Evolutionary conservation across 2,329 filamentous ascomycete species (phyloP).

Genomic region (Exophiala aquamarina): DNA sequence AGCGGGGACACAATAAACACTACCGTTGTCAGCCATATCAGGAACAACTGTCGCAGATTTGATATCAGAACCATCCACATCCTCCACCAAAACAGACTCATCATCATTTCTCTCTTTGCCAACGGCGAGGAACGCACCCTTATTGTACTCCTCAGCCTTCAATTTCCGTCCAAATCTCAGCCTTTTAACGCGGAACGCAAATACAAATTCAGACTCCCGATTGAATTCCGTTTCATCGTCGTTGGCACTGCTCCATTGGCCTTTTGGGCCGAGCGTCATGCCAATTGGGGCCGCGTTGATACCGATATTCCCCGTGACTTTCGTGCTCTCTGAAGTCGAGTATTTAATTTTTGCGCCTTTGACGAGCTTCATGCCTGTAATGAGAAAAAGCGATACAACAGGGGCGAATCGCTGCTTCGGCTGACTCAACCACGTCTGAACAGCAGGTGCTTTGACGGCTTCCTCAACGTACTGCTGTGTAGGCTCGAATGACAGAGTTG

Average conservation of each 20-base stretch:
- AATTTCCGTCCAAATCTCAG: constrained; percentile 29
- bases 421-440: constrained; percentile 31
- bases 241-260: constrained; percentile 28
- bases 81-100: constrained; percentile 28
- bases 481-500: constrained; percentile 32
- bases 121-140: constrained; percentile 29
- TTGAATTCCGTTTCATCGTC: constrained; percentile 29
- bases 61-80: constrained; percentile 30
- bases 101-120: constrained; percentile 24
- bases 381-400: constrained; percentile 26
- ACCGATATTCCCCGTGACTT: constrained; percentile 26
- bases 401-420: constrained; percentile 30
- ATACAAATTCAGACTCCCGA: constrained; percentile 30
- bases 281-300: constrained; percentile 26
- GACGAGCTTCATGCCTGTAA: constrained; percentile 33
- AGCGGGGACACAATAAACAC: constrained; percentile 28
- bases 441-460: constrained; percentile 30
- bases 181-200: constrained; percentile 31
- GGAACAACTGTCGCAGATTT: constrained; percentile 24
- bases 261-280: constrained; percentile 29
- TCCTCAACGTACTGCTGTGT: constrained; percentile 30
- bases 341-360: constrained; percentile 32
- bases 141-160: constrained; percentile 31
- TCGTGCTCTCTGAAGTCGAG: constrained; percentile 27
- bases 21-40: constrained; percentile 28